Conservation (phyloP, 371 early-diverging fungal genomes). For the Rhizopus sp. region DNA sequence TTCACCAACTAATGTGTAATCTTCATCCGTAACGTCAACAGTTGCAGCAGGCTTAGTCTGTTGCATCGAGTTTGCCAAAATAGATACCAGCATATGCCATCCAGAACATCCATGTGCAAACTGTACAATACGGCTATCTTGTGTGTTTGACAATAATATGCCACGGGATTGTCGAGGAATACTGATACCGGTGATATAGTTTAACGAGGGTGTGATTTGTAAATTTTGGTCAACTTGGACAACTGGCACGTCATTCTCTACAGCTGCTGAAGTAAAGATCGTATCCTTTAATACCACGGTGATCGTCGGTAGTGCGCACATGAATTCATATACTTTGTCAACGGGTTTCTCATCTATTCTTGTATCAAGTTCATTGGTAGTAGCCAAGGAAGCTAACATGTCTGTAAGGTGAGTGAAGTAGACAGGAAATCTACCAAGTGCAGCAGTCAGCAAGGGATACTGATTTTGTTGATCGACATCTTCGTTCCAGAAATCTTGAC, state of each 20-base stretch:
- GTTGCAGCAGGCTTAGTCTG: neutral
- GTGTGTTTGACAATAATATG: slow-evolving; percentile 15
- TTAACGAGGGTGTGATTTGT: slow-evolving; percentile 12
- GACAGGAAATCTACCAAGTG: slow-evolving; percentile 36
- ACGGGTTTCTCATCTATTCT: slow-evolving; percentile 2
- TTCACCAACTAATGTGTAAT: slow-evolving; percentile 19
- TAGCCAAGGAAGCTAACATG: slow-evolving; percentile 32
- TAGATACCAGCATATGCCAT: slow-evolving; percentile 36
- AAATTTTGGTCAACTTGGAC: slow-evolving; percentile 19
- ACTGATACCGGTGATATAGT: slow-evolving; percentile 10
- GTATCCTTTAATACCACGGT: slow-evolving; percentile 23
- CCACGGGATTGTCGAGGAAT: slow-evolving; percentile 28
- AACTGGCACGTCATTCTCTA: slow-evolving; percentile 11
- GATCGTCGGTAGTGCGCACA: slow-evolving; percentile 23
- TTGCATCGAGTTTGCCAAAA: slow-evolving; percentile 26
- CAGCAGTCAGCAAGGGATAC: slow-evolving; percentile 25
- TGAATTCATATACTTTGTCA: slow-evolving; percentile 28
- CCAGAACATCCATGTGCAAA: slow-evolving; percentile 31
- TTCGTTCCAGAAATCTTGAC: slow-evolving; percentile 34
- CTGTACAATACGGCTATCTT: slow-evolving; percentile 24
- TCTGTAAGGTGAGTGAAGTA: slow-evolving; percentile 28
- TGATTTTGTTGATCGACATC: slow-evolving; percentile 20
- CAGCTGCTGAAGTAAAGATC: slow-evolving; percentile 8
- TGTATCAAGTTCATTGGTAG: neutral
- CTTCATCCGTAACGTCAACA: slow-evolving; percentile 25